Percentiles rank a stretch among this genome's conserved stretches.
Evolutionary conservation across 1,284 basidiomycete genomes (phyloP).

Genomic region (Malassezia vespertilionis): DNA sequence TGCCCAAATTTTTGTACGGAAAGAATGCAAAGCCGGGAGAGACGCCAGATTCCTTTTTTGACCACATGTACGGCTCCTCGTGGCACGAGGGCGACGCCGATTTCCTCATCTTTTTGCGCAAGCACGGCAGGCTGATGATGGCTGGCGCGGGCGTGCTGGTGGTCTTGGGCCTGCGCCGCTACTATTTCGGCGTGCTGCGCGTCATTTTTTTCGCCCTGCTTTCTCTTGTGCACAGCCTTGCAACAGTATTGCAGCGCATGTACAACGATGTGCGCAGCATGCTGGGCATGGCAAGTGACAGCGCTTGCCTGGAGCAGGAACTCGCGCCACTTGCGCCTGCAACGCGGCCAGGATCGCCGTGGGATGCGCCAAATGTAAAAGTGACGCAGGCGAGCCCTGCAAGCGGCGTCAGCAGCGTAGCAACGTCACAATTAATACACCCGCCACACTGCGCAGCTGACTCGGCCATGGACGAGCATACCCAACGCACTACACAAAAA

Average conservation of each 20-base stretch:
- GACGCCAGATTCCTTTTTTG: conserved; percentile 72
- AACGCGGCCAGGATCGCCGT: no score
- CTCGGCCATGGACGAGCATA: not conserved
- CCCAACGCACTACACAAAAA: not conserved
- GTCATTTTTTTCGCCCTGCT: no score
- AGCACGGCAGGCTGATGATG: conserved; percentile 35
- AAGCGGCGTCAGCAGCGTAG: no score
- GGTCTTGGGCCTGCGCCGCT: conserved; percentile 5
- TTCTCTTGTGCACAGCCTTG: no score
- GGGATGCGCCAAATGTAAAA: no score
- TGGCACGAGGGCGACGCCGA: conserved; percentile 56
- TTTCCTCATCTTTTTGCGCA: conserved; percentile 44
- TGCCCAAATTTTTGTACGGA: conserved; percentile 87
- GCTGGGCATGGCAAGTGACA: no score
- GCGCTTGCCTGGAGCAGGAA: no score
- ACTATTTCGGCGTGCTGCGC: not conserved
- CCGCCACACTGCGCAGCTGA: not conserved
- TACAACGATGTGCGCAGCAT: no score
- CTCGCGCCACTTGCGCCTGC: no score
- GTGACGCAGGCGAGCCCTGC: no score
- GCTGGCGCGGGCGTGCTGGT: not conserved
- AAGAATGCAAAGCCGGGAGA: conserved; percentile 79
- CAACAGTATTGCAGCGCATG: no score
- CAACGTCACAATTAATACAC: no score
- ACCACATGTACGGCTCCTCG: conserved; percentile 89